Conservation (phyloP, 2,329 filamentous ascomycete species). For the Alternaria viburni region DNA sequence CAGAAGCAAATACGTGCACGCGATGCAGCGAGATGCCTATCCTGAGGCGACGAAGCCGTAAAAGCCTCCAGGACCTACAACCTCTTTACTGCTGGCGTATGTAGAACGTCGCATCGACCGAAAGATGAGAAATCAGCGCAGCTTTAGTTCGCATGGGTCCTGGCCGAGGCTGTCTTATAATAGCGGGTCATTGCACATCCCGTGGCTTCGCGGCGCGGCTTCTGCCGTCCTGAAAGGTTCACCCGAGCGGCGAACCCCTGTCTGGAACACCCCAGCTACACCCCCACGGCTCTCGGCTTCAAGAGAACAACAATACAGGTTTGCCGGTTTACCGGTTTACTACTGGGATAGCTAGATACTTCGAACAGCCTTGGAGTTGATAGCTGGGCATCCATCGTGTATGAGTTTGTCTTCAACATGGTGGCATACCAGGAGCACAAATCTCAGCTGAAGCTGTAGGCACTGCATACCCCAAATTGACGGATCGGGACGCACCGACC, state of each 20-base stretch:
- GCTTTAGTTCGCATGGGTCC: background rate
- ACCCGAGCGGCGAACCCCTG: background rate
- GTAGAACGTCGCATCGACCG: background rate
- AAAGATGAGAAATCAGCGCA: background rate
- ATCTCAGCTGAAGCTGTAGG: background rate
- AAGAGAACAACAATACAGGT: background rate
- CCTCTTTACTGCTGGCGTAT: background rate
- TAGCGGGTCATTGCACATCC: background rate
- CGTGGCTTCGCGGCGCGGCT: slow-evolving; percentile 2
- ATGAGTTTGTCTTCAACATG: background rate
- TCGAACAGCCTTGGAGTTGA: background rate
- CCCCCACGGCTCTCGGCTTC: background rate
- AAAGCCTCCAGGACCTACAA: background rate
- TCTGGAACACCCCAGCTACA: background rate
- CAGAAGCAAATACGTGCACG: background rate
- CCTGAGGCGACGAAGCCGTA: background rate
- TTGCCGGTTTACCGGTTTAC: background rate
- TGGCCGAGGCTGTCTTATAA: background rate
- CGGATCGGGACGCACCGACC: background rate
- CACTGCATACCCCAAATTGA: background rate
- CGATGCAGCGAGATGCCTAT: background rate
- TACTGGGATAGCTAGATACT: background rate
- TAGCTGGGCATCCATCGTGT: background rate
- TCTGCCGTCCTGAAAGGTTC: background rate
- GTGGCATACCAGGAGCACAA: background rate